Conservation (phyloP, 495 filamentous ascomycete genomes). For the Cryomyces antarcticus region DNA sequence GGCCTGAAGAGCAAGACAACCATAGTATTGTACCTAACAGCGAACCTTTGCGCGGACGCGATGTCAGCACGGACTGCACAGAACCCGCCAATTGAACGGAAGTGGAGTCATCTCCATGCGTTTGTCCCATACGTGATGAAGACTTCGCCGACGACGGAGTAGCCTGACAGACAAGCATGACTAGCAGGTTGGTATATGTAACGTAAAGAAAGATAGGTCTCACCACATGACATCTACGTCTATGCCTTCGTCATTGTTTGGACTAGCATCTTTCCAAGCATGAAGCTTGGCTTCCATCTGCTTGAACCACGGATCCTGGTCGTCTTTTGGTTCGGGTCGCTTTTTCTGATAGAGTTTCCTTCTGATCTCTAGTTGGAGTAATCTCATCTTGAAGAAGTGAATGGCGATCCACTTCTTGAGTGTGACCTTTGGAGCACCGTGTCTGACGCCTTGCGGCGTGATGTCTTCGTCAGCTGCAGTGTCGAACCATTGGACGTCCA, state of each 20-base stretch:
- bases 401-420: slow-evolving; percentile 70
- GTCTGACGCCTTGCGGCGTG: slow-evolving; percentile 50
- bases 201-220: too few relatives aligned
- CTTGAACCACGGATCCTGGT: slow-evolving; percentile 66
- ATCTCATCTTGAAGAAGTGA: slow-evolving; percentile 81
- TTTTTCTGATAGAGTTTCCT: slow-evolving; percentile 67
- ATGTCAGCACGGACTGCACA: too few relatives aligned
- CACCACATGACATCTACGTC: too few relatives aligned
- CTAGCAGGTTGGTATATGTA: too few relatives aligned
- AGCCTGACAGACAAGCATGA: too few relatives aligned
- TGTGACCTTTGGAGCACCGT: slow-evolving; percentile 35
- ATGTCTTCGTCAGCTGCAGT: slow-evolving; percentile 63
- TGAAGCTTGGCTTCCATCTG: slow-evolving; percentile 59
- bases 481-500: slow-evolving; percentile 67
- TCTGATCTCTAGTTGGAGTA: slow-evolving; percentile 71
- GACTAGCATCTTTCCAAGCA: slow-evolving; percentile 45
- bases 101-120: too few relatives aligned
- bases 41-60: slow-evolving; percentile 34
- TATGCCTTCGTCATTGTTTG: slow-evolving; percentile 37
- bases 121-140: too few relatives aligned
- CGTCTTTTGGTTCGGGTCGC: slow-evolving; percentile 45
- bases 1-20: slow-evolving; percentile 67
- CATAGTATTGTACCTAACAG: slow-evolving; percentile 61
- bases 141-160: too few relatives aligned
- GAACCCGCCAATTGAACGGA: too few relatives aligned